These are phyloP conservation scores for Yarrowia sp. DNA, from an alignment of 805 yeast species.

Conservation along the genomic window DNA sequence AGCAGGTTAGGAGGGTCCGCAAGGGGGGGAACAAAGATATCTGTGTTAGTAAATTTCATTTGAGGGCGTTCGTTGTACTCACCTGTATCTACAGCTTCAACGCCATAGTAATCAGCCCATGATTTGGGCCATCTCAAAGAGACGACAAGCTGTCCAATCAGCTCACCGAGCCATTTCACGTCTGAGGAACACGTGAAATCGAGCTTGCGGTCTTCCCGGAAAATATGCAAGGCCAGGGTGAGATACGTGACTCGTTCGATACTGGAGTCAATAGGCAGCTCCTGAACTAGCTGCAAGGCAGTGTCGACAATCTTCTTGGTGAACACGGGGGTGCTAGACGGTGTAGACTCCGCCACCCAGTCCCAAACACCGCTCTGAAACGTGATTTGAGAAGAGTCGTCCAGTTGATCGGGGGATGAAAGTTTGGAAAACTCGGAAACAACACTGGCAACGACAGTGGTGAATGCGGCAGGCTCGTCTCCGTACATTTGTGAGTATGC, in stretches of 20 bases:
- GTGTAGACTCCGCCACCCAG: background rate
- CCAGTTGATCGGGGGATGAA: background rate
- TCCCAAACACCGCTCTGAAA: conserved; percentile 12
- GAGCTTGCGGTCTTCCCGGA: conserved; percentile 19
- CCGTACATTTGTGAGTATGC: conserved; percentile 19
- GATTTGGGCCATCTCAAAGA: conserved; percentile 10
- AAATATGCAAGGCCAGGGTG: conserved; percentile 10
- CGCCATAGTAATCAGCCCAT: conserved; percentile 1
- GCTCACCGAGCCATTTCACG: background rate
- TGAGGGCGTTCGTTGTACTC: background rate
- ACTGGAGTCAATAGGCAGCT: conserved; percentile 1
- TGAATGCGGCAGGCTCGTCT: background rate
- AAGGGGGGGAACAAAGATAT: background rate
- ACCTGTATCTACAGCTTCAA: background rate
- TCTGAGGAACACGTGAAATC: background rate
- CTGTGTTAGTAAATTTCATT: background rate
- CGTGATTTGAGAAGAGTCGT: background rate
- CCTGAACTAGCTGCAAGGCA: background rate
- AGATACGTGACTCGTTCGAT: conserved; percentile 8
- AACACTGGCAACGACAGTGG: conserved; percentile 4
- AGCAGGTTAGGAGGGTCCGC: conserved; percentile 9
- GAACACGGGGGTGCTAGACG: background rate
- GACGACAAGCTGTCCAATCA: background rate
- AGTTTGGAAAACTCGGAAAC: background rate
- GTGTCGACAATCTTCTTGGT: background rate